A percentile compares a stretch with the other conserved stretches of the same genome.
Evolutionary conservation across 2,329 filamentous ascomycete species (phyloP).

Genomic region (Fusarium sp.): DNA sequence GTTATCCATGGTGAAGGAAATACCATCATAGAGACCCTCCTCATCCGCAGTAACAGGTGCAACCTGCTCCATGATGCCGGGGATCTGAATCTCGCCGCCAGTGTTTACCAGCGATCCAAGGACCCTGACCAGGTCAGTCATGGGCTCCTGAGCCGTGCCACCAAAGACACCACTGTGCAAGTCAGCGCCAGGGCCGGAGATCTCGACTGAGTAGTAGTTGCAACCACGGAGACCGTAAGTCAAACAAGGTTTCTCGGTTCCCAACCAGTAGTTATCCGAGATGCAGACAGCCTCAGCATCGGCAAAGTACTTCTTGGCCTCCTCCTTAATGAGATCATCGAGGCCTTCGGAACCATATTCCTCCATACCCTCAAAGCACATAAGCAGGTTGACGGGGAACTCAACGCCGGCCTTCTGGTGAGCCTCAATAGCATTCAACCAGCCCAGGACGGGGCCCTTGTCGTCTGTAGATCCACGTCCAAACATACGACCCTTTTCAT

Average conservation of each 20-base stretch:
- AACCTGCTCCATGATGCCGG: slow-evolving; percentile 94
- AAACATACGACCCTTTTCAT: slow-evolving; percentile 94
- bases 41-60: slow-evolving; percentile 90
- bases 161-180: slow-evolving; percentile 98
- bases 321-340: slow-evolving; percentile 91
- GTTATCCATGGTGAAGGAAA: slow-evolving; percentile 96
- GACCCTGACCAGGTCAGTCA: slow-evolving; percentile 92
- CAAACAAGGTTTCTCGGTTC: slow-evolving; percentile 97
- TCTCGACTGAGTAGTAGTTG: slow-evolving; percentile 96
- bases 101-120: slow-evolving; percentile 88
- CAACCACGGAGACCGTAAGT: slow-evolving; percentile 97
- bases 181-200: slow-evolving; percentile 92
- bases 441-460: slow-evolving; percentile 96
- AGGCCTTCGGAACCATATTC: slow-evolving; percentile 97
- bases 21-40: slow-evolving; percentile 86
- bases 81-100: slow-evolving; percentile 91
- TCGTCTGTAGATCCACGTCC: slow-evolving; percentile 96
- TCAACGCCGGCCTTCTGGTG: slow-evolving; percentile 95
- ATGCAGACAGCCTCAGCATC: slow-evolving; percentile 98
- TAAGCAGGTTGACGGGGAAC: slow-evolving; percentile 96
- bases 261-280: slow-evolving; percentile 99
- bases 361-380: slow-evolving; percentile 99
- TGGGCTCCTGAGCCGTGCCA: slow-evolving; percentile 95
- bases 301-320: slow-evolving; percentile 95
- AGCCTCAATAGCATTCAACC: slow-evolving; percentile 97